Percentiles rank a stretch among this genome's conserved stretches.
phyloP scores from a whole-genome alignment of 495 filamentous ascomycete species.

The Aspergillus asperescens region DNA sequence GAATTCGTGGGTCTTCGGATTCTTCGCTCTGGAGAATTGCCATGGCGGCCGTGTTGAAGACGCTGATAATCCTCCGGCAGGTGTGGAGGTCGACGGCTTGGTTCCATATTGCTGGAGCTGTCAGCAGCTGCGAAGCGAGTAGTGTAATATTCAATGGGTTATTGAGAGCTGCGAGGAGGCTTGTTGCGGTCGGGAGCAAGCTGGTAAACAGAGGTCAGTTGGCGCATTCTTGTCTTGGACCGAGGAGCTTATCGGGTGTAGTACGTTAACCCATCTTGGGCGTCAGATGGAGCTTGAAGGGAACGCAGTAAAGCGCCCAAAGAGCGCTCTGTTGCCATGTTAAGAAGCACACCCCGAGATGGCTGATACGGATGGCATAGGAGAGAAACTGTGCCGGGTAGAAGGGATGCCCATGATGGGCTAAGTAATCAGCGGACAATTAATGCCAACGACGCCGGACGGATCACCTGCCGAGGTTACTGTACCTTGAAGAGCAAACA shows the following conservation, averaged over 20 bases:
- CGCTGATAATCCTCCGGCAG: constrained; percentile 70
- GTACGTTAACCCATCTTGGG: constrained; percentile 52
- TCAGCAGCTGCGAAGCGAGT: constrained; percentile 83
- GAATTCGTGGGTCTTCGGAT: constrained; percentile 34
- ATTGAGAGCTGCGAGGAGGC: constrained; percentile 72
- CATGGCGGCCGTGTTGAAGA: constrained; percentile 80
- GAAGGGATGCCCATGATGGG: constrained; percentile 1
- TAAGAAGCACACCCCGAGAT: not conserved
- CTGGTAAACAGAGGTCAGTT: constrained; percentile 29
- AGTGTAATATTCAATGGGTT: constrained; percentile 90
- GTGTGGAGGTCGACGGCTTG: constrained; percentile 64
- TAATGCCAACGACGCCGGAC: no score
- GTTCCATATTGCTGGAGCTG: constrained; percentile 81
- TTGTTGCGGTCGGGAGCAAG: constrained; percentile 74
- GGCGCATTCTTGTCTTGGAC: constrained; percentile 6
- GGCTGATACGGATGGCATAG: constrained; percentile 4
- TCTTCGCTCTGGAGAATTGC: constrained; percentile 56
- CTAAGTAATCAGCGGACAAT: constrained; percentile 26
- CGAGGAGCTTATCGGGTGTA: constrained; percentile 22
- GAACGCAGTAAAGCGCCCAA: constrained; percentile 49
- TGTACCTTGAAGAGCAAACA: constrained; percentile 27
- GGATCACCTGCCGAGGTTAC: constrained; percentile 40
- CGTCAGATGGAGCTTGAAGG: constrained; percentile 43
- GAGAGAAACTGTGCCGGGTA: constrained; percentile 1
- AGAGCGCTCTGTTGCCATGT: constrained; percentile 48